Evolutionary conservation across 352 stramenopile species (phyloP).

Genomic region (Globisporangium camurandrum): DNA sequence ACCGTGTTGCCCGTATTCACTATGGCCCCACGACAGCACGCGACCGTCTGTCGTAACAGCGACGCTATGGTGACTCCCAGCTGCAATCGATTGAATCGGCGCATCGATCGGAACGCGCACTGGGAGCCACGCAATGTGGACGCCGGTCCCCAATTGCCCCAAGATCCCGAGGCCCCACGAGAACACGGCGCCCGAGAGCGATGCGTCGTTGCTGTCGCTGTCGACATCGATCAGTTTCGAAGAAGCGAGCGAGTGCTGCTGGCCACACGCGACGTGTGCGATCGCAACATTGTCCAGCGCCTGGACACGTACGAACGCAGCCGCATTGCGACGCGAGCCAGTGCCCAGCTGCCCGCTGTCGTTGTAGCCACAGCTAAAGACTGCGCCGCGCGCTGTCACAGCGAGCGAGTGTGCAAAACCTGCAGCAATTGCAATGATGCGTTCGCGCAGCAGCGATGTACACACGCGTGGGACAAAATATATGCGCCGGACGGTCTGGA

Average conservation of each 20-base stretch:
- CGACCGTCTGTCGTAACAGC: conserved; percentile 40
- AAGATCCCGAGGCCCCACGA: conserved; percentile 74
- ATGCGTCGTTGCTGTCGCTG: background rate
- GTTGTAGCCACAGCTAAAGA: conserved; percentile 81
- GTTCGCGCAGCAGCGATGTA: conserved; percentile 30
- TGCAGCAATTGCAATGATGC: conserved; percentile 41
- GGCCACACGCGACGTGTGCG: conserved; percentile 58
- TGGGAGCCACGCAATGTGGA: conserved; percentile 58
- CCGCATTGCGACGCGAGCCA: conserved; percentile 53
- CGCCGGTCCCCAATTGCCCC: conserved; percentile 55
- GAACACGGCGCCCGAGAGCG: conserved; percentile 60
- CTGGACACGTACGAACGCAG: conserved; percentile 45
- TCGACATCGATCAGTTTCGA: conserved; percentile 18
- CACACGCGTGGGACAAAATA: conserved; percentile 39
- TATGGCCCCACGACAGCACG: conserved; percentile 77
- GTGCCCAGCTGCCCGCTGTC: conserved; percentile 72
- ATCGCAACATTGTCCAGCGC: conserved; percentile 46
- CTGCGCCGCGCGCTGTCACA: conserved; percentile 33
- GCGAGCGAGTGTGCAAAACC: conserved; percentile 75
- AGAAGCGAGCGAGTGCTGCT: conserved; percentile 68
- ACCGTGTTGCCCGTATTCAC: conserved; percentile 78
- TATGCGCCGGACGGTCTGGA: conserved; percentile 49
- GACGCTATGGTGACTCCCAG: conserved; percentile 73
- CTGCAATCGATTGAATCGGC: conserved; percentile 46
- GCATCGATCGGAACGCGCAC: conserved; percentile 44